Evolutionary conservation across 306 rosid genomes (phyloP).

Genomic region (Rosa persica): DNA sequence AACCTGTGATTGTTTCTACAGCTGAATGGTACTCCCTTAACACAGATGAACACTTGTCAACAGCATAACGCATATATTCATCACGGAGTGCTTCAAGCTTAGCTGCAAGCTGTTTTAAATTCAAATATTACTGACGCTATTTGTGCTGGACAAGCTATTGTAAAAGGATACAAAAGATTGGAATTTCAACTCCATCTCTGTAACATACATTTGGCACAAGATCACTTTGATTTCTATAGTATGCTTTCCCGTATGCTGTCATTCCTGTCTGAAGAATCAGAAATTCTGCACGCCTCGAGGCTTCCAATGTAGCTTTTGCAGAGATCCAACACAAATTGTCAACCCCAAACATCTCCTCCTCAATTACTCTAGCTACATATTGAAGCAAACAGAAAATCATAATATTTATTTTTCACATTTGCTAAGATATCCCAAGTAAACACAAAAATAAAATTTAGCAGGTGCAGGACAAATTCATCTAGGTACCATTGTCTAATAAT

Average conservation of each 20-base stretch:
- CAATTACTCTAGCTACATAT: slow-evolving; percentile 81
- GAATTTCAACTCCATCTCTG: slow-evolving; percentile 20
- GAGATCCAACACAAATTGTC: slow-evolving; percentile 97
- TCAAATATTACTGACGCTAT: slow-evolving; percentile 2
- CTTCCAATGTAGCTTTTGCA: slow-evolving; percentile 79
- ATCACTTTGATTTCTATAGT: slow-evolving; percentile 71
- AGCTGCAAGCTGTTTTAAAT: slow-evolving; percentile 71
- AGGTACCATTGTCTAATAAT: not conserved
- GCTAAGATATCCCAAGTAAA: not conserved
- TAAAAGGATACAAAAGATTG: slow-evolving; percentile 12
- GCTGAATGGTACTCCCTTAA: slow-evolving; percentile 73
- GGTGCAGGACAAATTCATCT: not conserved
- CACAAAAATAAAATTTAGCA: slow-evolving; percentile 15
- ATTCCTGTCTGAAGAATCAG: slow-evolving; percentile 93
- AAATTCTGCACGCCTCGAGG: slow-evolving; percentile 79
- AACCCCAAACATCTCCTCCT: slow-evolving; percentile 95
- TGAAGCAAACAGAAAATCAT: slow-evolving; percentile 19
- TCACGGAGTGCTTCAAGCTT: slow-evolving; percentile 92
- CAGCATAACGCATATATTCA: slow-evolving; percentile 91
- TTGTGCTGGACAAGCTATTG: not conserved
- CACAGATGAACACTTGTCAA: slow-evolving; percentile 70
- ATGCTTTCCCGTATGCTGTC: slow-evolving; percentile 98
- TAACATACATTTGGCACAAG: slow-evolving; percentile 88
- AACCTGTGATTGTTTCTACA: slow-evolving; percentile 94
- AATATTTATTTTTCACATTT: slow-evolving; percentile 4